Conservation (phyloP, 169 alveolate species). For the Cryptosporidium felis region DNA sequence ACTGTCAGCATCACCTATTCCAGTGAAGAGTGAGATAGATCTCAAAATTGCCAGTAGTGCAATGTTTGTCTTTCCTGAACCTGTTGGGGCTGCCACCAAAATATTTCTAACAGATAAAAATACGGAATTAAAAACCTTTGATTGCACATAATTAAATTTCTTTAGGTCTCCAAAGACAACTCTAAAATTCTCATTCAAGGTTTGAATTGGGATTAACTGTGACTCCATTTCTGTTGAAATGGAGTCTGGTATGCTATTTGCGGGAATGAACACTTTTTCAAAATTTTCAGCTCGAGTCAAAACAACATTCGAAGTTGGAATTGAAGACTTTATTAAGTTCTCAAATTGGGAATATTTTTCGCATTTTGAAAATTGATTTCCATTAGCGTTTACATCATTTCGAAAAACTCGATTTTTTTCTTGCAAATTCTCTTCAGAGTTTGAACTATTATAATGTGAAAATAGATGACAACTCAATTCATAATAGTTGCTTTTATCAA, state of each 20-base stretch:
- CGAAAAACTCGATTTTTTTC: background rate
- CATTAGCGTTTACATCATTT: background rate
- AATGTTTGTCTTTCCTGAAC: constrained; percentile 99
- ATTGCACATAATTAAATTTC: constrained; percentile 92
- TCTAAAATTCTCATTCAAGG: background rate
- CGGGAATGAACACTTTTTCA: constrained; percentile 35
- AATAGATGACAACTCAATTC: background rate
- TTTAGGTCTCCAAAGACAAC: constrained; percentile 75
- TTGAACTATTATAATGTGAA: background rate
- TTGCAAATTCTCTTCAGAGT: background rate
- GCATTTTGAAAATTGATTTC: background rate
- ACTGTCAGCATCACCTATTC: background rate
- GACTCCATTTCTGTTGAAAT: background rate
- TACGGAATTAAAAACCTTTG: constrained; percentile 93
- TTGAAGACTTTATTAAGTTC: background rate
- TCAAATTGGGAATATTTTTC: too few relatives aligned
- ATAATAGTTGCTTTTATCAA: background rate
- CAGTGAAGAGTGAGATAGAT: constrained; percentile 80
- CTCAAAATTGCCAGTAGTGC: constrained; percentile 97
- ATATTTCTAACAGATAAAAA: constrained; percentile 92
- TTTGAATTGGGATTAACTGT: background rate
- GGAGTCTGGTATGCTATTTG: constrained; percentile 26
- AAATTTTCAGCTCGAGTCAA: background rate
- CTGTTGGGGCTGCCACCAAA: constrained; percentile 99
- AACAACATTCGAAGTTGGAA: background rate